These are phyloP conservation scores for Brettanomyces anomalus DNA, from an alignment of 805 yeast genomes.

Conservation along the genomic window DNA sequence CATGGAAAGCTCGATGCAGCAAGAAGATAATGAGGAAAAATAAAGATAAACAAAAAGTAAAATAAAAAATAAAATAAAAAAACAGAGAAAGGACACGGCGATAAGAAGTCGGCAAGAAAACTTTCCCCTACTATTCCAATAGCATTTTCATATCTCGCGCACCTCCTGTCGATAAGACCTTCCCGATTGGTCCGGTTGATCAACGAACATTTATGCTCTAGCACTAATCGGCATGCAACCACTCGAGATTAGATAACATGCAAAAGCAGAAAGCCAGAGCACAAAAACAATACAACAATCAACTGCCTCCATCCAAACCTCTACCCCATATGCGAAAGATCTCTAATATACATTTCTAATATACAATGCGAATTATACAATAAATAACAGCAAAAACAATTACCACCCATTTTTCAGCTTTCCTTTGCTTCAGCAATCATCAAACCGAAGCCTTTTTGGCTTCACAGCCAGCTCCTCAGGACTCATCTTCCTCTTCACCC, in stretches of 20 bases:
- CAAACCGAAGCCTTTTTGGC: conserved; percentile 31
- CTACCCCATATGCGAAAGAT: neutral
- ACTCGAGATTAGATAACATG: too few species aligned
- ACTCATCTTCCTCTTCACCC: conserved; percentile 21
- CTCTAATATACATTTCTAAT: neutral
- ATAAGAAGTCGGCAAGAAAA: neutral
- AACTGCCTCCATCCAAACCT: neutral
- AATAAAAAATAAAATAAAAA: too few species aligned
- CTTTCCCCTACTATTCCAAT: neutral
- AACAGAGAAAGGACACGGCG: too few species aligned
- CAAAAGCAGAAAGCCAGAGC: too few species aligned
- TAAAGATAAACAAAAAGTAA: too few species aligned
- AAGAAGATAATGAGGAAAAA: too few species aligned
- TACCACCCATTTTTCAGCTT: too few species aligned
- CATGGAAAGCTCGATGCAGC: too few species aligned
- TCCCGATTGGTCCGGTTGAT: conserved; percentile 1
- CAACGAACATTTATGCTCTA: too few species aligned
- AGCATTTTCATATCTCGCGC: neutral
- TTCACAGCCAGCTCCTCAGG: conserved; percentile 25
- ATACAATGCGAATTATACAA: neutral
- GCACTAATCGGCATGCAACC: too few species aligned
- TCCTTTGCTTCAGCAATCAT: conserved; percentile 1
- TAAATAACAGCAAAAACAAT: too few species aligned
- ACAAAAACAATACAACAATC: too few species aligned
- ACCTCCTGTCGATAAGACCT: conserved; percentile 2